These are phyloP conservation scores for Zymoseptoria tritici DNA, from an alignment of 2,329 filamentous ascomycete genomes.

Conservation along the genomic window DNA sequence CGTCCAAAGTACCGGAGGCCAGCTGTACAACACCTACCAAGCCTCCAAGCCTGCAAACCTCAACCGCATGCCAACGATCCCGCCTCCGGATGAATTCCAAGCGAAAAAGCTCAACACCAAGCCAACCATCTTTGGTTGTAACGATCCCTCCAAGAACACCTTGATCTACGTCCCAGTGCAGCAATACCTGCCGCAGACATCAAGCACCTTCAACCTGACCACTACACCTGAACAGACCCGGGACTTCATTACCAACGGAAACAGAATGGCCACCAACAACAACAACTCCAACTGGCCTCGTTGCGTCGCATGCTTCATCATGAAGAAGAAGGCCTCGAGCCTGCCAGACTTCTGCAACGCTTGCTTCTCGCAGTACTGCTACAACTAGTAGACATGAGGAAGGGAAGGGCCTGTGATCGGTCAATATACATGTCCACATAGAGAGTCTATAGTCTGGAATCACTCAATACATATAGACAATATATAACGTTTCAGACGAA, in stretches of 20 bases:
- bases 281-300: not conserved
- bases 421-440: no score
- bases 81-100: not conserved
- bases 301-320: not conserved
- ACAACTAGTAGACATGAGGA: slow-evolving; percentile 1
- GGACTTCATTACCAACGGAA: not conserved
- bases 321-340: not conserved
- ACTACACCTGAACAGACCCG: not conserved
- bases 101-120: not conserved
- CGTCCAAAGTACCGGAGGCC: not conserved
- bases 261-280: not conserved
- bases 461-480: no score
- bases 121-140: not conserved
- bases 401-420: no score
- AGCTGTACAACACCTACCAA: slow-evolving; percentile 1
- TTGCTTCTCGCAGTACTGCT: slow-evolving; percentile 1
- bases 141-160: not conserved
- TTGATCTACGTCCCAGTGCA: not conserved
- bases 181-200: not conserved
- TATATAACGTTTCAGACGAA: no score
- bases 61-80: not conserved
- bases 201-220: not conserved
- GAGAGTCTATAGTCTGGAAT: no score
- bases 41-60: not conserved
- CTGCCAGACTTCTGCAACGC: not conserved